Conservation (phyloP, 2,329 filamentous ascomycete genomes). For the Amesomyces nigricolor region DNA sequence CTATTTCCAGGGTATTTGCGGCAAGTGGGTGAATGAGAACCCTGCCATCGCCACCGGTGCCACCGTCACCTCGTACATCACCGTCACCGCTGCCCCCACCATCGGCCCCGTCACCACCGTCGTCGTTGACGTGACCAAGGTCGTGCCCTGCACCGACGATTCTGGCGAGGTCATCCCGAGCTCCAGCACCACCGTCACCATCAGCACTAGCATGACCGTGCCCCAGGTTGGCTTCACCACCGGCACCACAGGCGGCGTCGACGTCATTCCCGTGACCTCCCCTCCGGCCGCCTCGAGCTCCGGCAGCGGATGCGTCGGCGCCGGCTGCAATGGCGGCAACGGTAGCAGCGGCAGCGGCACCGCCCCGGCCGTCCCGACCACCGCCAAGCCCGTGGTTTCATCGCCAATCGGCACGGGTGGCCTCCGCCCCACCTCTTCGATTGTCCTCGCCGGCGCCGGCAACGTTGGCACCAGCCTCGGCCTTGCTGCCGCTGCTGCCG, state of each 20-base stretch:
- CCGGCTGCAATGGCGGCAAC: conserved; percentile 7
- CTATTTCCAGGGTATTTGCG: conserved; percentile 91
- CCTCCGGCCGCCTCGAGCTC: conserved; percentile 27
- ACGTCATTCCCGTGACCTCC: conserved; percentile 38
- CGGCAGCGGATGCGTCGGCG: conserved; percentile 17
- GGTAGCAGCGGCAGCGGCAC: conserved; percentile 2
- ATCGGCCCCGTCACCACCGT: conserved; percentile 44
- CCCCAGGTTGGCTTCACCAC: conserved; percentile 49
- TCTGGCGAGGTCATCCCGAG: conserved; percentile 43
- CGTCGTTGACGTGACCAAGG: conserved; percentile 44
- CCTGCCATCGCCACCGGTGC: conserved; percentile 78
- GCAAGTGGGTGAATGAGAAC: conserved; percentile 65
- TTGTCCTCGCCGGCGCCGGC: conserved; percentile 31
- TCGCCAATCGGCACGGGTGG: conserved; percentile 35
- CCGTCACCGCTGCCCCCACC: conserved; percentile 41
- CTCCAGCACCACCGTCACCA: conserved; percentile 43
- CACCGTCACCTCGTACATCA: conserved; percentile 55
- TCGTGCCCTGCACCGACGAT: conserved; percentile 45
- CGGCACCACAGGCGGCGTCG: conserved; percentile 33
- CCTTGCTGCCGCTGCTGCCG: conserved; percentile 38
- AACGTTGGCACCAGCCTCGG: conserved; percentile 40
- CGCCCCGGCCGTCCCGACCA: conserved; percentile 12
- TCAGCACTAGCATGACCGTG: conserved; percentile 46
- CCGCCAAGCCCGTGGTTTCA: conserved; percentile 31
- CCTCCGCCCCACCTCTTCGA: conserved; percentile 34